Evolutionary conservation across 257 asterid genomes (phyloP).

Genomic region (Jacaranda copaia): DNA sequence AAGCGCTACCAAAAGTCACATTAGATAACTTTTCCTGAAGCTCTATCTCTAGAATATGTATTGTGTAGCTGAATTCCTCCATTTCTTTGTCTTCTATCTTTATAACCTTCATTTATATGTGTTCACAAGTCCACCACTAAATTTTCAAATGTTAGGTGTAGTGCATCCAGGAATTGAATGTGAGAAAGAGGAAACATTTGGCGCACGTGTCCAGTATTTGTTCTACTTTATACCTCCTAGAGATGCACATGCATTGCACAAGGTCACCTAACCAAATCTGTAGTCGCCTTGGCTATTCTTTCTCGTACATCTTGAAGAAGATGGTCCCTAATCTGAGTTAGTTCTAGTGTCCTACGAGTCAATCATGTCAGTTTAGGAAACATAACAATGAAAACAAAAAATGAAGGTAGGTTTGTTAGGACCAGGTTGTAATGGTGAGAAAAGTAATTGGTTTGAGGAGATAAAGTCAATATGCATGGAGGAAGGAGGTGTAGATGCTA

Average conservation of each 20-base stretch:
- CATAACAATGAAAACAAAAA: background rate
- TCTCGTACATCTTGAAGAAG: background rate
- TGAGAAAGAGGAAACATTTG: background rate
- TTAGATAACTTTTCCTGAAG: background rate
- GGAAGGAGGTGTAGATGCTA: background rate
- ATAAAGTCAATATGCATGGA: background rate
- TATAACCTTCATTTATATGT: background rate
- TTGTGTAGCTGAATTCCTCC: background rate
- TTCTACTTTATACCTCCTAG: background rate
- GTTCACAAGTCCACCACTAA: background rate
- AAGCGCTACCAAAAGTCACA: background rate
- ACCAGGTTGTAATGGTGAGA: background rate
- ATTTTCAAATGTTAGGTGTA: background rate
- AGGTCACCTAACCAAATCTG: background rate
- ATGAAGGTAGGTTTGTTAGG: background rate
- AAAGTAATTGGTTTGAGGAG: background rate
- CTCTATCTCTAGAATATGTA: background rate
- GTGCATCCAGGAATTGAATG: background rate
- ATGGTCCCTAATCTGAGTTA: constrained; percentile 2
- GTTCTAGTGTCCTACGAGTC: background rate
- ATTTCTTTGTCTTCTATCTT: background rate
- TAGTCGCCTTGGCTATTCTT: background rate
- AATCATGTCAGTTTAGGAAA: constrained; percentile 4
- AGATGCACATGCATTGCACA: constrained; percentile 1
- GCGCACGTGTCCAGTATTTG: background rate